Conservation (phyloP, 129 eudicot genomes). For the Flaveria robusta region DNA sequence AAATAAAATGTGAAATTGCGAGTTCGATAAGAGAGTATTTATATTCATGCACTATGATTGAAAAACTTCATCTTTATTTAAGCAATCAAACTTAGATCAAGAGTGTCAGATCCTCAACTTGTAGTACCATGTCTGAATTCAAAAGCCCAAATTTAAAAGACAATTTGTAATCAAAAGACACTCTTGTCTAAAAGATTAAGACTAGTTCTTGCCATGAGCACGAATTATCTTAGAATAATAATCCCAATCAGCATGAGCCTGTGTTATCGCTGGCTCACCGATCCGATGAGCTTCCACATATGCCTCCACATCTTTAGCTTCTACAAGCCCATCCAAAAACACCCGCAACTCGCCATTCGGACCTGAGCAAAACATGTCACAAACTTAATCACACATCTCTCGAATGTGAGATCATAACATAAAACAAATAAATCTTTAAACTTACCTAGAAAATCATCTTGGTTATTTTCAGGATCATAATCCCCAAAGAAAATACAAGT, state of each 20-base stretch:
- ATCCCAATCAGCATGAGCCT: slow-evolving; percentile 44
- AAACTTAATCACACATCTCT: background rate
- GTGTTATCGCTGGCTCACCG: slow-evolving; percentile 43
- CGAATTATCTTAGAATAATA: slow-evolving; percentile 39
- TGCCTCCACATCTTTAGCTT: slow-evolving; percentile 51
- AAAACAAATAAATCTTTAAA: background rate
- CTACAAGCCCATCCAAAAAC: slow-evolving; percentile 55
- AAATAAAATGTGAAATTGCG: no score
- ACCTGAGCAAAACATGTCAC: slow-evolving; percentile 30
- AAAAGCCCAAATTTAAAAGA: background rate
- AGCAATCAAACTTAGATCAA: background rate
- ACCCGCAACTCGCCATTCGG: slow-evolving; percentile 46
- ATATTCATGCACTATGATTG: no score
- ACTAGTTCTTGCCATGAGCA: background rate
- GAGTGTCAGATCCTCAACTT: background rate
- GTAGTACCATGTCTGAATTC: background rate
- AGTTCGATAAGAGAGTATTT: background rate
- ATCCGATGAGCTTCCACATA: slow-evolving; percentile 45
- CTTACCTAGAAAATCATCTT: slow-evolving; percentile 33
- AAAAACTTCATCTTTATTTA: no score
- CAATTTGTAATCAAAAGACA: background rate
- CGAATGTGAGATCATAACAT: background rate
- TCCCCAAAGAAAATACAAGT: slow-evolving; percentile 40
- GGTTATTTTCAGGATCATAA: slow-evolving; percentile 32
- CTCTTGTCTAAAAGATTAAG: background rate